Base-by-base conservation (phyloP, 2,329 filamentous ascomycete genomes). In the Cadophora luteo-olivacea region DNA sequence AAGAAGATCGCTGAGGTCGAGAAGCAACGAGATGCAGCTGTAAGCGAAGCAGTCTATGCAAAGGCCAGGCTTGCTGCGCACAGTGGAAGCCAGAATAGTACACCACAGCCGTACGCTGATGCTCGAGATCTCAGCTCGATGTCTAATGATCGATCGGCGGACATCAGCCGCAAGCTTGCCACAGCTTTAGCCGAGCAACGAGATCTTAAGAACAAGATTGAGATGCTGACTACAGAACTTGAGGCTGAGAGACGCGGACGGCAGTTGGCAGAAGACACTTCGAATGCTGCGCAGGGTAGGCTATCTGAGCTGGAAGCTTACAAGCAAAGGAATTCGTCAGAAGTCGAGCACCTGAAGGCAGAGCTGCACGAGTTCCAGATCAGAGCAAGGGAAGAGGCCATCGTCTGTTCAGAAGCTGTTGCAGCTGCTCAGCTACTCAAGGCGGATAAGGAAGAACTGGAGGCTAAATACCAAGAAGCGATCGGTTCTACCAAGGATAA, bases 1-100 rank as follows among this genome's bases (percentile, higher is more conserved):
- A 94, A 91, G 79, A 89, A 95, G 70, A 94, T 99, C 70, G 94
- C 95, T 1, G 94, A 97, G 78, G 91, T 97, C 0, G 96, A 99
- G 78, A 94, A 92, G 78, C 96, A 99, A 82, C 88, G 97, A 62
- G 96, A 99, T 80, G 90, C 91, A 51, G 96, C 96, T n/a, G 90
- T 99, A 65, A 92, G 91, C 75, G 97, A 99, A 81, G 96, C 96
- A 0, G 92, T 96, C 0, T 98, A 98, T 80, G 93, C 94, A 41
- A 97, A 97, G 78, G 94, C 97, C 2, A 97, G 93, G 78, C 83
- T 97, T 63, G 94, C 94, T 36, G 94, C 94, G 8, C 91, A 94
- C 71, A 89, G 87, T 48, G 85, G 84, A n/a, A 93, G 91, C 74
- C 85, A 89, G 63, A 84, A 84, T 52, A 85, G 84, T 75, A 86